Evolutionary conservation across 2,329 filamentous ascomycete species (phyloP).

Genomic region (Cercospora citrullina): DNA sequence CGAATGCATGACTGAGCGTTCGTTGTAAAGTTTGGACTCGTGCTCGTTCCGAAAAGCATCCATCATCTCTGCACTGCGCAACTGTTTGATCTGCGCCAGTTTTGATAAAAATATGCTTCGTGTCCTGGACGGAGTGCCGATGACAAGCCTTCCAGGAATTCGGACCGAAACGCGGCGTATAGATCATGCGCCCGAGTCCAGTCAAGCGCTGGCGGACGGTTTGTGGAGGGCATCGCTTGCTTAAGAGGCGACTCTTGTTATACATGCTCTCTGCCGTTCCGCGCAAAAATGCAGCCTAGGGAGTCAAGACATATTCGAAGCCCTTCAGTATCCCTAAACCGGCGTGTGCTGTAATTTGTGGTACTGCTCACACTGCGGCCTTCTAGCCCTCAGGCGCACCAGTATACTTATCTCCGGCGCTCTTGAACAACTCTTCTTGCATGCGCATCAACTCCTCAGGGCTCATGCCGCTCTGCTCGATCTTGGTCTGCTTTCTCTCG

Average conservation of each 20-base stretch:
- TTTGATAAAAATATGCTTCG: background rate
- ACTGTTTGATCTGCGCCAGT: background rate
- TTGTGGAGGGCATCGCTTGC: too few species aligned
- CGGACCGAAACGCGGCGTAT: background rate
- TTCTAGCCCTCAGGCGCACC: conserved; percentile 21
- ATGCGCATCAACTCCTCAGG: conserved; percentile 85
- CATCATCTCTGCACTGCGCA: background rate
- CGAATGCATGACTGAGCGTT: background rate
- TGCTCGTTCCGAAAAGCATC: background rate
- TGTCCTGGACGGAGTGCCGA: background rate
- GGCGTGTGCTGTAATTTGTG: background rate
- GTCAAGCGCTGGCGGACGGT: too few species aligned
- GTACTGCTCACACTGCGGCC: background rate
- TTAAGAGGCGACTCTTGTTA: background rate
- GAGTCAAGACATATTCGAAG: background rate
- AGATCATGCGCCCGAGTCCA: background rate
- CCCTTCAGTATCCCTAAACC: background rate
- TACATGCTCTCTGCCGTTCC: background rate
- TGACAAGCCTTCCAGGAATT: background rate
- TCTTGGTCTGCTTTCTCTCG: conserved; percentile 96
- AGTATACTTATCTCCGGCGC: conserved; percentile 72
- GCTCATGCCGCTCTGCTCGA: conserved; percentile 88
- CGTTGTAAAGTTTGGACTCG: background rate
- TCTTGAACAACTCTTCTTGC: conserved; percentile 88
- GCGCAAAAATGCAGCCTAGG: background rate